Percentiles rank a stretch among this genome's conserved stretches.
phyloP scores from a whole-genome alignment of 768 basidiomycete genomes.

The Suillus decipiens region DNA sequence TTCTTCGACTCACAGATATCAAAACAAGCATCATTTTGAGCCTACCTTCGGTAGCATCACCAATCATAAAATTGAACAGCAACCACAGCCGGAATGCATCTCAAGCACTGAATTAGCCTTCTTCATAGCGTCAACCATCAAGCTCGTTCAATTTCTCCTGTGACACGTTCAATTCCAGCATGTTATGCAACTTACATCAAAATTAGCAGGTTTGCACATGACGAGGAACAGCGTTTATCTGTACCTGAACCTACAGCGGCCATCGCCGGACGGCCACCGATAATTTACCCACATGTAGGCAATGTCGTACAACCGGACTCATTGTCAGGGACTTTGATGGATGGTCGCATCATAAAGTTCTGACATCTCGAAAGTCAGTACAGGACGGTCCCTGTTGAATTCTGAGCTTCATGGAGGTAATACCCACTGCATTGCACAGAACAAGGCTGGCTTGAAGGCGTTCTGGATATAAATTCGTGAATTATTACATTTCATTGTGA shows the following conservation, averaged over 20 bases:
- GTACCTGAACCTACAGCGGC: not conserved
- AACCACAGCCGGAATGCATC: not conserved
- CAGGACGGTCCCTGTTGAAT: not conserved
- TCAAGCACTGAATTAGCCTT: not conserved
- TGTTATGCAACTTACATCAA: not conserved
- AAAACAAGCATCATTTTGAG: constrained; percentile 8
- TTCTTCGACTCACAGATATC: constrained; percentile 5
- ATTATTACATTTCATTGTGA: not conserved
- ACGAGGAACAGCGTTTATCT: not conserved
- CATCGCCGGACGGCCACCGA: not conserved
- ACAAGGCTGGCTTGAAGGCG: not conserved
- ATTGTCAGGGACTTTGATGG: not conserved
- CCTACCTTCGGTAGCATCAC: constrained; percentile 3
- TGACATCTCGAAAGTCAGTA: not conserved
- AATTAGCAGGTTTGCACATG: not conserved
- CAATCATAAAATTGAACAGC: not conserved
- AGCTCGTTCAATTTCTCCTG: not conserved
- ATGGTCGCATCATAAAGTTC: not conserved
- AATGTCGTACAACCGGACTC: not conserved
- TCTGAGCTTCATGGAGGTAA: not conserved
- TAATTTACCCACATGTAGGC: not conserved
- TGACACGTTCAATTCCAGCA: not conserved
- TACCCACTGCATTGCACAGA: not conserved
- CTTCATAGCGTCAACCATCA: not conserved
- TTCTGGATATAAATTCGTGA: not conserved